Conservation (phyloP, 129 eudicot species). For the Smallanthus sonchifolius region DNA sequence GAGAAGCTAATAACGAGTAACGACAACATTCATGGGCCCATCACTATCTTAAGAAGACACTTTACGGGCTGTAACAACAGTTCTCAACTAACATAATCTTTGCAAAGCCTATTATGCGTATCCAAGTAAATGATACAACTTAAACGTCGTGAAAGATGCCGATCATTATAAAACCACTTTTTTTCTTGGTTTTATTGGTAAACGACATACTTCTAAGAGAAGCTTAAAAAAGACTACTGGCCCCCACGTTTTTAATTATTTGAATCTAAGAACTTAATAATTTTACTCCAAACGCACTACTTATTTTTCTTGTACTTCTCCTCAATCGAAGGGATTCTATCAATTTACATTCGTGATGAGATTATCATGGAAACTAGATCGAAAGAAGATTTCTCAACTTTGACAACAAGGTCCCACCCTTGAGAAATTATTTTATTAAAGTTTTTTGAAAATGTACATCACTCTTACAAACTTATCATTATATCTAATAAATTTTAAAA, state of each 20-base stretch:
- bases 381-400: not conserved
- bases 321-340: slow-evolving; percentile 69
- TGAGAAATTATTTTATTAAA: not conserved
- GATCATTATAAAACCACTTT: not conserved
- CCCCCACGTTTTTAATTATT: slow-evolving; percentile 19
- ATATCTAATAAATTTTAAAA: too few species aligned
- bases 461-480: not conserved
- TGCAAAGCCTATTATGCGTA: not conserved
- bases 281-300: slow-evolving; percentile 21
- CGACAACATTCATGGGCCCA: not conserved
- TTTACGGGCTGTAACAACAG: not conserved
- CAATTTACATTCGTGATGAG: slow-evolving; percentile 21
- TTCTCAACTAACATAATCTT: not conserved
- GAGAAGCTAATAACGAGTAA: not conserved
- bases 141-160: not conserved
- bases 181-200: not conserved
- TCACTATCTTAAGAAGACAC: not conserved
- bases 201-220: not conserved
- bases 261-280: not conserved
- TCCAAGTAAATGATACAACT: not conserved
- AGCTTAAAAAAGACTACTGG: not conserved
- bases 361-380: slow-evolving; percentile 22
- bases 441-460: not conserved
- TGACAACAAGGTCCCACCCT: slow-evolving; percentile 1
- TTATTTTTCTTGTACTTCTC: slow-evolving; percentile 31